Percentiles rank a stretch among this genome's conserved stretches.
Conservation (phyloP, 441 rosid species). For the Brassica hybrid region DNA sequence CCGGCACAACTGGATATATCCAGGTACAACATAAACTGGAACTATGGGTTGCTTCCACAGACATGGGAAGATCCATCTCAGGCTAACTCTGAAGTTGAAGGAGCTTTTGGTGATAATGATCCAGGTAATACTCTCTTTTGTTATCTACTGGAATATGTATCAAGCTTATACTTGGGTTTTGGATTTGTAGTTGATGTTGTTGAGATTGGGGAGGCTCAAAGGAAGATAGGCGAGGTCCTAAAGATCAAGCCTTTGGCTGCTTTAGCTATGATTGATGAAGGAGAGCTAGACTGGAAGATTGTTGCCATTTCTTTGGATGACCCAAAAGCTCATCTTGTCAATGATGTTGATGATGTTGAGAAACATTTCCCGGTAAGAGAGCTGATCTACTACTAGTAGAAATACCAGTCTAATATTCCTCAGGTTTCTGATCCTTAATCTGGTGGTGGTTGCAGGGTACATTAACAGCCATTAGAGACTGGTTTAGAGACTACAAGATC, state of each 20-base stretch:
- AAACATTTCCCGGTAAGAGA: constrained; percentile 78
- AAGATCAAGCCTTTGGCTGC: constrained; percentile 84
- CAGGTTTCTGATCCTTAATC: not conserved
- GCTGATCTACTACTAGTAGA: constrained; percentile 26
- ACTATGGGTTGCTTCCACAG: constrained; percentile 97
- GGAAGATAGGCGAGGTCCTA: constrained; percentile 74
- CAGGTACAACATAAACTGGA: constrained; percentile 94
- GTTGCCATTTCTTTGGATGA: constrained; percentile 90
- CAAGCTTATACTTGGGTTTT: constrained; percentile 8
- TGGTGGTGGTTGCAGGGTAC: constrained; percentile 67
- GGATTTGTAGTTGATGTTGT: constrained; percentile 76
- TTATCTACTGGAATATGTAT: not conserved
- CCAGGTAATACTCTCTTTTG: constrained; percentile 52
- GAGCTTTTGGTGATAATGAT: constrained; percentile 94
- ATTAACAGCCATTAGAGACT: constrained; percentile 82
- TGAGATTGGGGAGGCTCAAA: constrained; percentile 77
- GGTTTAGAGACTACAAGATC: constrained; percentile 97
- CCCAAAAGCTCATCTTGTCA: constrained; percentile 84
- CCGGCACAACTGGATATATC: too few species aligned
- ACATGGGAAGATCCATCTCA: constrained; percentile 98
- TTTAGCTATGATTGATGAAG: constrained; percentile 93
- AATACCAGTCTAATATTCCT: constrained; percentile 20
- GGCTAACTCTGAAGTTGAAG: constrained; percentile 84
- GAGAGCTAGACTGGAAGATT: constrained; percentile 94
- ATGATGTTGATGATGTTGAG: constrained; percentile 85